Percentiles rank a stretch among this genome's conserved stretches.
phyloP scores from a whole-genome alignment of 2,329 filamentous ascomycete genomes.

The Pyrenochaeta sp. region DNA sequence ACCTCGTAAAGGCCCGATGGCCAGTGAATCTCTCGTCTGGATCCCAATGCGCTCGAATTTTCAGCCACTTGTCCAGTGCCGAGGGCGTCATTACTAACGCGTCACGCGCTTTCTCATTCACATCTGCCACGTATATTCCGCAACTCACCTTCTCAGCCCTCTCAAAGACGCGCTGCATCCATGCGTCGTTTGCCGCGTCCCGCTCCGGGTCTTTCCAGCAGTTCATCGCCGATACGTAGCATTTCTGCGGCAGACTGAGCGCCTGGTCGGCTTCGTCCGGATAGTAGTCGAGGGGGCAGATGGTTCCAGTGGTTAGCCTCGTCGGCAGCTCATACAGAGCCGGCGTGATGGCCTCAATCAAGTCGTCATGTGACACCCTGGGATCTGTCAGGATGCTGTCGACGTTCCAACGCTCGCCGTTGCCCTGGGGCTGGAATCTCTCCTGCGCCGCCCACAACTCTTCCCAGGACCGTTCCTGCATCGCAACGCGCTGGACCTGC shows the following conservation, averaged over 20 bases:
- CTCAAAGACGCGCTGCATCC: constrained; percentile 10
- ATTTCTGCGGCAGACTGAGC: constrained; percentile 21
- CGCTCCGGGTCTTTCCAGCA: constrained; percentile 13
- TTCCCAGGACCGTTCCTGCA: too few species aligned
- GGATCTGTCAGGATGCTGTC: constrained; percentile 1
- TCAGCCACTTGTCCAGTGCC: constrained; percentile 3
- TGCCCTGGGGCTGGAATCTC: too few species aligned
- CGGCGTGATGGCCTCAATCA: constrained; percentile 11
- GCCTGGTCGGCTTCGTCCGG: constrained; percentile 16
- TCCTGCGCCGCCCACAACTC: too few species aligned
- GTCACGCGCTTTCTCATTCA: constrained; percentile 4
- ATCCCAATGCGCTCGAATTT: constrained; percentile 6
- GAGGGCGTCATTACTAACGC: constrained; percentile 6
- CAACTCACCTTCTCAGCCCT: constrained; percentile 5
- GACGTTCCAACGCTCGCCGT: background rate
- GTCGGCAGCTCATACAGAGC: constrained; percentile 12
- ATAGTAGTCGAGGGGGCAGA: constrained; percentile 12
- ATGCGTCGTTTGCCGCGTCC: constrained; percentile 6
- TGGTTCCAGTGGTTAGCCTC: constrained; percentile 6
- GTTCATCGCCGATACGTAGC: constrained; percentile 18
- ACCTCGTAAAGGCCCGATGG: too few species aligned
- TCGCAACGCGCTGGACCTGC: too few species aligned
- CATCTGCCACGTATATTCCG: constrained; percentile 21
- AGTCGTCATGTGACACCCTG: constrained; percentile 1
- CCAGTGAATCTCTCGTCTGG: constrained; percentile 5